phyloP scores from a whole-genome alignment of 2,329 filamentous ascomycete genomes.

The Biscogniauxia mediterranea region DNA sequence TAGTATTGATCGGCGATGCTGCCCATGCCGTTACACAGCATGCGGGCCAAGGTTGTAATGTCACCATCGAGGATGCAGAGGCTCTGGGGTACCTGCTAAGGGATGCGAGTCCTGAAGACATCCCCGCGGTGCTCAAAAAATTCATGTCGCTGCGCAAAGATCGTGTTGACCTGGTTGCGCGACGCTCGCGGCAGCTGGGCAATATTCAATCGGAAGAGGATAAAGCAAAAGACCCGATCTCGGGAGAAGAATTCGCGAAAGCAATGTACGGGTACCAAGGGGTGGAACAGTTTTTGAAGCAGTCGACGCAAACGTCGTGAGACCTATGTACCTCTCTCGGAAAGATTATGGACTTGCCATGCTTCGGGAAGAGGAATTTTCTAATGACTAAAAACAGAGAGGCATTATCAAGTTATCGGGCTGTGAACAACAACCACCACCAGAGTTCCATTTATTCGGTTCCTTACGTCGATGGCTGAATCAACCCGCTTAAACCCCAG shows the following conservation, averaged over 20 bases:
- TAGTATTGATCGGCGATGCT: slow-evolving; percentile 25
- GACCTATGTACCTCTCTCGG: not conserved
- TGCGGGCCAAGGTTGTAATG: slow-evolving; percentile 23
- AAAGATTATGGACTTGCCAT: not conserved
- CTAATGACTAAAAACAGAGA: too few relatives aligned
- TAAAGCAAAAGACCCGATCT: slow-evolving; percentile 16
- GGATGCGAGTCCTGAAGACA: slow-evolving; percentile 11
- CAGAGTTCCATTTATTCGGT: too few relatives aligned
- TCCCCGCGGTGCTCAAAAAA: slow-evolving; percentile 7
- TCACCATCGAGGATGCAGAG: slow-evolving; percentile 27
- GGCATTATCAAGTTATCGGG: too few relatives aligned
- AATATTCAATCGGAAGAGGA: slow-evolving; percentile 17
- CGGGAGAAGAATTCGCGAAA: slow-evolving; percentile 18
- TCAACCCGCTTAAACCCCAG: too few relatives aligned
- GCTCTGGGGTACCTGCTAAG: slow-evolving; percentile 17
- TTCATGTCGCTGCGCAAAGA: slow-evolving; percentile 22
- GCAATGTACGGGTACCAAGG: slow-evolving; percentile 22
- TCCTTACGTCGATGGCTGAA: too few relatives aligned
- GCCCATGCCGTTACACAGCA: slow-evolving; percentile 24
- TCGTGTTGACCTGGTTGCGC: slow-evolving; percentile 19
- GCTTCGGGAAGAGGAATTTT: not conserved
- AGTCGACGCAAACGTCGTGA: not conserved
- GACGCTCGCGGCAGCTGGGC: slow-evolving; percentile 20
- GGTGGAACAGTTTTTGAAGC: slow-evolving; percentile 15
- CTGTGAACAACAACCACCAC: too few relatives aligned